Conservation (phyloP, 2,329 filamentous ascomycete species). For the Colletotrichum sp. region DNA sequence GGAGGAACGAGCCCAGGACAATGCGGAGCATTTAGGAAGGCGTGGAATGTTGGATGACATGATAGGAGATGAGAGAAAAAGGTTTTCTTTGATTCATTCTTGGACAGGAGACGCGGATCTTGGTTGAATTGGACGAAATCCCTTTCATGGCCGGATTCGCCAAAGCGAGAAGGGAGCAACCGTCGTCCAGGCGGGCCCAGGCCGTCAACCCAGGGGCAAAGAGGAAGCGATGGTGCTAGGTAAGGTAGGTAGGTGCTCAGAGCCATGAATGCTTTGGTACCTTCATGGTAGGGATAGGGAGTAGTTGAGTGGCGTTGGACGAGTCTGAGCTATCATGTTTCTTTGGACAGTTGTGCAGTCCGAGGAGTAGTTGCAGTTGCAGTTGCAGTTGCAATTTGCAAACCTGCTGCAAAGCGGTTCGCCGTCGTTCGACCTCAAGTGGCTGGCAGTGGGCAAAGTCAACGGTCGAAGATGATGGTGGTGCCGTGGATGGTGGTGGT, state of each 20-base stretch:
- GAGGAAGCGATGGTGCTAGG: background rate
- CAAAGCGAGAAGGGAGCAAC: background rate
- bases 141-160: background rate
- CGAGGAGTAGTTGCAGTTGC: background rate
- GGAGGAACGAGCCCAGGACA: background rate
- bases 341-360: background rate
- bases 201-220: background rate
- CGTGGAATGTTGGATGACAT: background rate
- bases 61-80: background rate
- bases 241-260: background rate
- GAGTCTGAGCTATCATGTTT: background rate
- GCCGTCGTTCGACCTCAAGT: background rate
- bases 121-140: background rate
- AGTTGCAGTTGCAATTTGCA: background rate
- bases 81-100: background rate
- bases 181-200: background rate
- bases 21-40: conserved; percentile 5
- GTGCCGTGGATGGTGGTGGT: background rate
- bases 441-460: background rate
- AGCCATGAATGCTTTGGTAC: background rate
- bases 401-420: background rate
- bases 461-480: background rate
- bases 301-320: background rate
- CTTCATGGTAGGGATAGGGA: background rate
- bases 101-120: background rate